Base-by-base conservation (phyloP, 306 rosid species). In the Medicago lupulina region DNA sequence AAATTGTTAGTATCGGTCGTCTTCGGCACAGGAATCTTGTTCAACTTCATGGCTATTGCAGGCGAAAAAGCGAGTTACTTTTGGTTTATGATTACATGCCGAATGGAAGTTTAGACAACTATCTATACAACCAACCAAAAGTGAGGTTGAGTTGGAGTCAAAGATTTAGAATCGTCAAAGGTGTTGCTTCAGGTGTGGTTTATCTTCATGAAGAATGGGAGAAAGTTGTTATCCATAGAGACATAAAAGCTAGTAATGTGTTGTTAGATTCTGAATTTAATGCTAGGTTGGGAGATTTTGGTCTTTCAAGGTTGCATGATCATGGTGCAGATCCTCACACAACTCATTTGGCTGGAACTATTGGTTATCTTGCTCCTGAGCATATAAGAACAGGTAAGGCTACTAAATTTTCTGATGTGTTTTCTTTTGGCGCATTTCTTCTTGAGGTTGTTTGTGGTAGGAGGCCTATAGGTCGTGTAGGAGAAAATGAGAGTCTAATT, bases 81-180 rank as follows among this genome's bases (percentile, higher is more conserved):
- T 87, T 92, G 9, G 97, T 90, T 36, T 92, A 92, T 49, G 97
- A 92, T 34, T 92, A 60, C 63, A 89, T 92, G 97, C 81, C 91
- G 15, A 90, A 92, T 70, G 96, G 97, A 4, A 90, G 96, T 87
- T 76, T 92, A 49, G 96, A 90, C 36, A 82, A 75, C 68, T 80
- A 67, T 80, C 66, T 92, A 38, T 92, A 88, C 47, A 91, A 88
- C 9, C 79, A 86, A 28, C 73, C 93, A 7, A 55, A 85, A 64
- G 7, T 8, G 43, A 25, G 85, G 6, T 44, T 92, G 23, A 84
- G 38, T 76, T 92, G 97, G 38, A 18, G 23, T 50, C 96, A 91
- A 21, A 82, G 93, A 10, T 87, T 85, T 71, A 44, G 18, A 67
- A 82, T 92, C 68, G 86, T 90, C 25, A 90, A 88, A 72, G 92